Conservation (phyloP, 139 green algal species). For the Chlamydomonas urium region DNA sequence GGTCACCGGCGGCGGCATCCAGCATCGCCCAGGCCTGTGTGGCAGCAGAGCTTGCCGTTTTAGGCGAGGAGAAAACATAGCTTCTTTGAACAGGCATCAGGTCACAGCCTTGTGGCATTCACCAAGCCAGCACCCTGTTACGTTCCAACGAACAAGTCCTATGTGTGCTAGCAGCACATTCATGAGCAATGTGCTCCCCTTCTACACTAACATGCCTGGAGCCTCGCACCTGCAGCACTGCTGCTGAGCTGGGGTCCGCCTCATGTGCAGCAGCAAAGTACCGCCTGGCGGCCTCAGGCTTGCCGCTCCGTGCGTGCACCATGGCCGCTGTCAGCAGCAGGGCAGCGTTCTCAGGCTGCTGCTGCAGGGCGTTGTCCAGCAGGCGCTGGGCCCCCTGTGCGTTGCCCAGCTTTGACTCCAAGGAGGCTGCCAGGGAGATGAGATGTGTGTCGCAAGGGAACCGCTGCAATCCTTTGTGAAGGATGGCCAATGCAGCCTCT, state of each 20-base stretch:
- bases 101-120: no score
- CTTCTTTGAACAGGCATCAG: background rate
- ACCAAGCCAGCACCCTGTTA: no score
- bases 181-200: no score
- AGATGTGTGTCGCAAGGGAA: slow-evolving; percentile 24
- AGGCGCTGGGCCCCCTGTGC: slow-evolving; percentile 10
- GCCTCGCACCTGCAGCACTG: slow-evolving; percentile 27
- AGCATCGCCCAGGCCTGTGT: slow-evolving; percentile 55
- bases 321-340: slow-evolving; percentile 21
- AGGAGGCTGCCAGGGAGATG: slow-evolving; percentile 26
- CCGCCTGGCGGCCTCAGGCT: slow-evolving; percentile 12
- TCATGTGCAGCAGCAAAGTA: slow-evolving; percentile 11
- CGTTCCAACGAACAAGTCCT: no score
- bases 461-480: slow-evolving; percentile 20
- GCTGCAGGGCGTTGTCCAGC: slow-evolving; percentile 9
- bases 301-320: background rate
- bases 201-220: no score
- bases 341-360: slow-evolving; percentile 22
- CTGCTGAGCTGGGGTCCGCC: slow-evolving; percentile 18
- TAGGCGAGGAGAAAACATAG: background rate
- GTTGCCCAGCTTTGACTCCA: slow-evolving; percentile 25
- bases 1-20: slow-evolving; percentile 40
- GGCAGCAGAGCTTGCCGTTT: background rate
- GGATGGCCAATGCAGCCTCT: slow-evolving; percentile 8
- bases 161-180: no score